These are phyloP conservation scores for Emericellopsis atlantica DNA, from an alignment of 2,329 filamentous ascomycete genomes.

Conservation along the genomic window DNA sequence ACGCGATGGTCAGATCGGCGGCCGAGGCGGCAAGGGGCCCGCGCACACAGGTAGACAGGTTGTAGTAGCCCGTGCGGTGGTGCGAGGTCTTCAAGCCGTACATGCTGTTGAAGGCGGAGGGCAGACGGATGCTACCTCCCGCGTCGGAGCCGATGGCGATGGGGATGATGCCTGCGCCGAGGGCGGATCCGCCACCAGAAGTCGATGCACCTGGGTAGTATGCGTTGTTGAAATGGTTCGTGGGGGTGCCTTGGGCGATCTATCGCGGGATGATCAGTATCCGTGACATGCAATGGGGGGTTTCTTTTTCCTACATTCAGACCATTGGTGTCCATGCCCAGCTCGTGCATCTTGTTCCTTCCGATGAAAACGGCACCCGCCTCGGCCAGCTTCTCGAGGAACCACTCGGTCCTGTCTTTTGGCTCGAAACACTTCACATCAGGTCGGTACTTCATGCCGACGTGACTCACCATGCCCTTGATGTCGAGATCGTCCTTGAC, in stretches of 20 bases:
- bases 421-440: conserved; percentile 36
- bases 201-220: conserved; percentile 79
- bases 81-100: conserved; percentile 75
- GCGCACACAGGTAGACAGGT: conserved; percentile 42
- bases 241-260: conserved; percentile 58
- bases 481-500: conserved; percentile 74
- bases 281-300: neutral
- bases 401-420: conserved; percentile 51
- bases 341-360: conserved; percentile 70
- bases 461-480: conserved; percentile 54
- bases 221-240: conserved; percentile 61
- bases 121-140: conserved; percentile 64
- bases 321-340: conserved; percentile 74
- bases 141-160: conserved; percentile 65
- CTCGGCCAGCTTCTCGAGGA: conserved; percentile 22
- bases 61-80: conserved; percentile 48
- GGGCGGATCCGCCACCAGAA: conserved; percentile 60
- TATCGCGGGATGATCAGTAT: conserved; percentile 5
- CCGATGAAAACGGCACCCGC: conserved; percentile 27
- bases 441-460: conserved; percentile 50
- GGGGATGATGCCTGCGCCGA: conserved; percentile 61
- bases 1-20: conserved; percentile 69
- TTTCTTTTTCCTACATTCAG: conserved; percentile 43
- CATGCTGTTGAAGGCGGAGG: conserved; percentile 62
- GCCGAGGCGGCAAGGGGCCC: conserved; percentile 69